Base-by-base conservation (phyloP, 306 rosid genomes). In the Vigna trinervia region DNA sequence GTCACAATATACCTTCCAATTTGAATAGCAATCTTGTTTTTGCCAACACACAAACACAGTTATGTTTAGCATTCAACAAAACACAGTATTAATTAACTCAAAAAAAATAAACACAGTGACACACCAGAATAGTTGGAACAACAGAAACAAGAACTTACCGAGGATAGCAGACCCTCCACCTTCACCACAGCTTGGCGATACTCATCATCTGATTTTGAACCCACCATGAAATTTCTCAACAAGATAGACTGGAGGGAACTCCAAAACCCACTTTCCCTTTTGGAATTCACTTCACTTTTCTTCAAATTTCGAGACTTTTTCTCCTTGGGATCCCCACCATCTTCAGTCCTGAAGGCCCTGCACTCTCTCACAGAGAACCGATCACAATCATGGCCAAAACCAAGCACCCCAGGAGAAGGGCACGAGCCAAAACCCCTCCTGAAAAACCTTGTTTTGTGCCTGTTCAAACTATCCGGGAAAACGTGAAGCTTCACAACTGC, bases 1-100 rank as follows among this genome's bases (percentile, higher is more conserved):
- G 98, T 95, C 82, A 92, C 95, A 52, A 95, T 92, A 82, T 92
- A 95, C 81, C 98, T 92, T 78, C 97, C 97, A 58, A 95, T 82
- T 83, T 90, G 96, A 62, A 95, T 58, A 19, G 97, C 97, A 79
- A 86, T 84, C 98, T 95, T 46, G 74, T 75, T 54, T 60, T 13
- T 39, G 15, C 47, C 60, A 59, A 83, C 36, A 60, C 10, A 54
- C 30, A 46, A 70, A 78, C 68, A 70, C 7, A 43, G 69, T 85
- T 36, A 78, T 6, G 76, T 77, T 58, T 81, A 74, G 74, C 45
- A 26, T 47, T 69, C 60, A 78, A 51, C 4, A 59, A 11, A 45
- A 45, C 50, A 45, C 50, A 12, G 12, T 10, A 45, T 5, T 50
- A 5, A 26, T 5, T 50, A 51, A 30, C 34, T 5, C 39, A n/a